Percentiles rank a stretch among this genome's conserved stretches.
Conservation (phyloP, 2,329 filamentous ascomycete species). For the Fusarium mangiferae region DNA sequence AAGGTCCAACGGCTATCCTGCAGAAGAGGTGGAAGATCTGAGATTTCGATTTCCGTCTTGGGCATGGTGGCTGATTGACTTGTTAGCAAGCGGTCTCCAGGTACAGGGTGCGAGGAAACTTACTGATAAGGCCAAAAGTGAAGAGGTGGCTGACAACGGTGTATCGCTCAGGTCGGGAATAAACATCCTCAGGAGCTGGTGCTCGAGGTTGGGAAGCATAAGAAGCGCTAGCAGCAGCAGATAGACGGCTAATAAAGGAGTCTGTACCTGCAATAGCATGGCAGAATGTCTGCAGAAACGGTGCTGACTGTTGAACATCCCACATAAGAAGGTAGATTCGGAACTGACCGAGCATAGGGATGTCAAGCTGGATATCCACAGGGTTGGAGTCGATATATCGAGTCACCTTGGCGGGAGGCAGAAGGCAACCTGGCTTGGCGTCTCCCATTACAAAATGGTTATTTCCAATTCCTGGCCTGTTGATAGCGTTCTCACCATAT, state of each 20-base stretch:
- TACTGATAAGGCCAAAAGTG: constrained; percentile 75
- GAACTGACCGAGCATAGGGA: constrained; percentile 82
- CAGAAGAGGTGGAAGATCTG: constrained; percentile 69
- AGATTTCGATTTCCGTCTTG: constrained; percentile 72
- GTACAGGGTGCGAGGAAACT: constrained; percentile 42
- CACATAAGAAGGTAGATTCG: constrained; percentile 77
- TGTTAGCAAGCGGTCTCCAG: constrained; percentile 19
- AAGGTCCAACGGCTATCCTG: constrained; percentile 76
- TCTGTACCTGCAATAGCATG: constrained; percentile 60
- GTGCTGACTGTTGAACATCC: constrained; percentile 64
- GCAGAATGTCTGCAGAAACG: constrained; percentile 70
- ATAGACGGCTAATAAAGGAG: constrained; percentile 69
- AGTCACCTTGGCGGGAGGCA: constrained; percentile 76
- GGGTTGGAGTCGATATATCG: constrained; percentile 83
- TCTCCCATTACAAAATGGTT: constrained; percentile 58
- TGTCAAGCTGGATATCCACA: constrained; percentile 80
- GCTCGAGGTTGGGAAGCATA: constrained; percentile 69
- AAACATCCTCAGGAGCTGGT: constrained; percentile 70
- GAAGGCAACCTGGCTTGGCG: constrained; percentile 63
- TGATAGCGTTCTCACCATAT: constrained; percentile 63
- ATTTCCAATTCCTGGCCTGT: constrained; percentile 52
- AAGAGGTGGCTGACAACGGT: constrained; percentile 74
- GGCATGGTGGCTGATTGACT: constrained; percentile 62
- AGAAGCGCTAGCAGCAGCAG: constrained; percentile 67
- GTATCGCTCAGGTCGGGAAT: constrained; percentile 74